A percentile compares a stretch with the other conserved stretches of the same genome.
These are phyloP conservation scores for Bimuria novae-zelandiae DNA, from an alignment of 2,329 filamentous ascomycete species.

Conservation along the genomic window DNA sequence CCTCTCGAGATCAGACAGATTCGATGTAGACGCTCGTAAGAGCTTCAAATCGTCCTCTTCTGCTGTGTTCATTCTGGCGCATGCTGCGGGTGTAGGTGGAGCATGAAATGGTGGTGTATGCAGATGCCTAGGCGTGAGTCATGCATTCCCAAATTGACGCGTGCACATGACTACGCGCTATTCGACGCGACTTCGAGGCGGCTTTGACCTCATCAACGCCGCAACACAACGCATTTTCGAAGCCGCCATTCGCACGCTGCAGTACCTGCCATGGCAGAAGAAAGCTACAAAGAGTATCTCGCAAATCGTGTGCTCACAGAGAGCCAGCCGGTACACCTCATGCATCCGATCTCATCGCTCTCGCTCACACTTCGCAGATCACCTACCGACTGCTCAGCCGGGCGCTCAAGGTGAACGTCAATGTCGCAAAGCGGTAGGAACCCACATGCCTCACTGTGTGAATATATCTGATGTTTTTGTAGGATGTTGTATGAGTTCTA, in stretches of 20 bases:
- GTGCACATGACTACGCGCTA: conserved; percentile 34
- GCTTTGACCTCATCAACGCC: conserved; percentile 2
- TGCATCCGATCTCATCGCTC: background rate
- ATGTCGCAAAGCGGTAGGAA: conserved; percentile 90
- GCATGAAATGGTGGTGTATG: conserved; percentile 10
- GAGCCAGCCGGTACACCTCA: conserved; percentile 64
- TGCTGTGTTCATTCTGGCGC: conserved; percentile 40
- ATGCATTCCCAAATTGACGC: conserved; percentile 30
- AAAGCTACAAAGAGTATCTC: conserved; percentile 71
- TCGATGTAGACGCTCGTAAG: conserved; percentile 47
- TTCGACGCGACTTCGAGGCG: conserved; percentile 21
- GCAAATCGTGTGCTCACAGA: conserved; percentile 78
- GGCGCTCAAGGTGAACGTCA: conserved; percentile 80
- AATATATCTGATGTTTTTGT: no score
- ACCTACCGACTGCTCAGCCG: conserved; percentile 87
- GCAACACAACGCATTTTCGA: conserved; percentile 5
- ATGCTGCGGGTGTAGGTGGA: background rate
- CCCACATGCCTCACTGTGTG: no score
- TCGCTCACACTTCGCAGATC: conserved; percentile 59
- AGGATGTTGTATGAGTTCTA: conserved; percentile 91
- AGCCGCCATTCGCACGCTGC: background rate
- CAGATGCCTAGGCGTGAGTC: conserved; percentile 31
- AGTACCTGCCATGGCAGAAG: conserved; percentile 52
- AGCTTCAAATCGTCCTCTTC: conserved; percentile 54
- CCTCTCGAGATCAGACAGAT: conserved; percentile 36